phyloP scores from a whole-genome alignment of 1,284 basidiomycete species.

The Austropuccinia psidii region DNA sequence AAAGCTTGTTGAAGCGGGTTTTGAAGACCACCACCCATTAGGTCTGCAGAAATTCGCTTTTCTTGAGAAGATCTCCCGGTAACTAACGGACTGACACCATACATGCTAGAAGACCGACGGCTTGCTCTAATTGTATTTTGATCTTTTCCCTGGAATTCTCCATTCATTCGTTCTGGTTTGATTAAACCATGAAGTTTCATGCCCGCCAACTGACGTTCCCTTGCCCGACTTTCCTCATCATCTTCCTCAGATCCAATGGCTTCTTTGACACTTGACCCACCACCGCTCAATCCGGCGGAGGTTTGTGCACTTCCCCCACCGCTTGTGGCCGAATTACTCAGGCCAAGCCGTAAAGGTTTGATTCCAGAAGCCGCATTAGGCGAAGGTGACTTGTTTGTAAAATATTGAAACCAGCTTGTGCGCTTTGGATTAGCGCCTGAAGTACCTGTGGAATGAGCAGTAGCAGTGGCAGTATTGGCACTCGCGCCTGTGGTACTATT shows the following conservation, averaged over 20 bases:
- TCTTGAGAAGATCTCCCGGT: conserved; percentile 44
- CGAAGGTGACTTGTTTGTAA: conserved; percentile 51
- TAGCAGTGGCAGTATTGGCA: background rate
- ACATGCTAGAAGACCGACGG: conserved; percentile 50
- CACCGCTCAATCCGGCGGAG: conserved; percentile 58
- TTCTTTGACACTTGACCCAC: conserved; percentile 51
- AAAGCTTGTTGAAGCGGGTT: conserved; percentile 39
- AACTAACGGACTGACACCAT: conserved; percentile 37
- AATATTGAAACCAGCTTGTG: background rate
- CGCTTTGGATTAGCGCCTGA: background rate
- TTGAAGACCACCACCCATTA: conserved; percentile 42
- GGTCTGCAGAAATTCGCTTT: conserved; percentile 43
- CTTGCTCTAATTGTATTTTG: conserved; percentile 49
- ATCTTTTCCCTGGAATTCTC: background rate
- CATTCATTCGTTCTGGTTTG: background rate
- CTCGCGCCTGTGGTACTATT: background rate
- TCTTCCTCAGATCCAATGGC: conserved; percentile 57
- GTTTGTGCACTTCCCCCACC: conserved; percentile 52
- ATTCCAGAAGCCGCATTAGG: conserved; percentile 51
- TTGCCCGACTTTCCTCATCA: conserved; percentile 73
- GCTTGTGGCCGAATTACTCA: conserved; percentile 66
- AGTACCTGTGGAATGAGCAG: no score
- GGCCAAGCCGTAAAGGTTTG: conserved; percentile 52
- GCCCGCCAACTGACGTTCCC: conserved; percentile 72
- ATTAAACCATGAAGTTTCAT: conserved; percentile 89